These are phyloP conservation scores for Mychonastes homosphaera DNA, from an alignment of 139 green algal genomes.

Conservation along the genomic window DNA sequence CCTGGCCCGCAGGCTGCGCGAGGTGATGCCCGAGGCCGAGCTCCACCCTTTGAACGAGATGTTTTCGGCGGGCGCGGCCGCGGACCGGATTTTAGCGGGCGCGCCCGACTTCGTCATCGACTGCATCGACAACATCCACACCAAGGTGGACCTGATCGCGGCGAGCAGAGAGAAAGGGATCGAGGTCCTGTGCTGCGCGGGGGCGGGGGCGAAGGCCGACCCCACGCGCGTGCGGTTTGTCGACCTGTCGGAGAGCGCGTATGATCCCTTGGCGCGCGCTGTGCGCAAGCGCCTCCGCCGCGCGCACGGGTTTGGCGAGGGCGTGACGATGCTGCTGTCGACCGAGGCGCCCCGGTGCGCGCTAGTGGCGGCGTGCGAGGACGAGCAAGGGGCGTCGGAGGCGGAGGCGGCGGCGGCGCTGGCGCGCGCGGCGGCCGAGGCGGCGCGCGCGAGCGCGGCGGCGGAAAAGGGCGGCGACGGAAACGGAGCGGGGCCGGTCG, in stretches of 20 bases:
- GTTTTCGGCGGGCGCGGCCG: conserved; percentile 61
- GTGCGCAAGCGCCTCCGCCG: conserved; percentile 61
- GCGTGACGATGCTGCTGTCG: conserved; percentile 73
- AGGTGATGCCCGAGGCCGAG: conserved; percentile 80
- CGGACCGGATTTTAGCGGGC: conserved; percentile 69
- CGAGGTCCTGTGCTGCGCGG: conserved; percentile 66
- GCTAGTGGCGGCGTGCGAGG: conserved; percentile 48
- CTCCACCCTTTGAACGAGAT: conserved; percentile 56
- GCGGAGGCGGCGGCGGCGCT: no score
- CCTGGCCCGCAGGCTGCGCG: conserved; percentile 65
- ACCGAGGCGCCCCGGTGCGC: conserved; percentile 70
- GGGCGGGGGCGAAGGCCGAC: conserved; percentile 84
- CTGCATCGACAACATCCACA: conserved; percentile 98
- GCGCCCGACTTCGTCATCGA: conserved; percentile 86
- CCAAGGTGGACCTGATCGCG: conserved; percentile 83
- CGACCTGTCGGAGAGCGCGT: conserved; percentile 68
- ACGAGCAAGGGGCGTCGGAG: no score
- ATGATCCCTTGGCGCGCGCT: conserved; percentile 74
- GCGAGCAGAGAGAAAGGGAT: conserved; percentile 68
- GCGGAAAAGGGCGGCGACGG: no score
- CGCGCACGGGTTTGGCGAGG: conserved; percentile 51
- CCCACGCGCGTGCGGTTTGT: conserved; percentile 80
- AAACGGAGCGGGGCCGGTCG: no score
- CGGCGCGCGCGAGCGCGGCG: no score
- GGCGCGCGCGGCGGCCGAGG: no score